These are phyloP conservation scores for Zoysia japonica DNA, from an alignment of 176 grass and related monocot genomes.

Conservation along the genomic window DNA sequence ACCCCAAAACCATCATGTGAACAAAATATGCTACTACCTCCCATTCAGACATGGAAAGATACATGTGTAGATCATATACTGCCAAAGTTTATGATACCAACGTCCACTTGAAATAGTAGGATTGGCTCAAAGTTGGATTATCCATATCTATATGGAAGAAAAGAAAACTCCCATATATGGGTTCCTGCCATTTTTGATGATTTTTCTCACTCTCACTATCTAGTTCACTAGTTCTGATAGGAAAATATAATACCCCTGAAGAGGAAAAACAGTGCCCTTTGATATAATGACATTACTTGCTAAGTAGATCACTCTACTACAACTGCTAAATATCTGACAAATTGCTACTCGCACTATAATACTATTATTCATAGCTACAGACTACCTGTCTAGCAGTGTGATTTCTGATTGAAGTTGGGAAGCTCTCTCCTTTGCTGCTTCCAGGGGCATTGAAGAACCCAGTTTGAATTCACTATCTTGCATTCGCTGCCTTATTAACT, in stretches of 20 bases:
- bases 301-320: not conserved
- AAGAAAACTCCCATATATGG: not conserved
- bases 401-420: slow-evolving; percentile 80
- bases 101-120: slow-evolving; percentile 1
- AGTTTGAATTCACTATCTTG: slow-evolving; percentile 84
- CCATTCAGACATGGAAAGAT: not conserved
- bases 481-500: slow-evolving; percentile 78
- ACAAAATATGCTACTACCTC: not conserved
- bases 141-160: not conserved
- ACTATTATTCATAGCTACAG: not conserved
- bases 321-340: not conserved
- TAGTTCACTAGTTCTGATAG: slow-evolving; percentile 11
- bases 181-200: not conserved
- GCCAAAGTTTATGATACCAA: slow-evolving; percentile 9
- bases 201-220: not conserved
- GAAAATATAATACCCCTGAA: not conserved
- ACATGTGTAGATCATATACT: not conserved
- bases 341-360: slow-evolving; percentile 1
- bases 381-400: slow-evolving; percentile 76
- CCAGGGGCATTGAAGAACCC: slow-evolving; percentile 78
- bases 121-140: not conserved
- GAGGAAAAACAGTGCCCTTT: not conserved
- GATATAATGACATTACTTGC: not conserved
- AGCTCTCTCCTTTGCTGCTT: slow-evolving; percentile 73
- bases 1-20: not conserved